Conservation (phyloP, 495 filamentous ascomycete genomes). For the Trichocladium uniseriatum region DNA sequence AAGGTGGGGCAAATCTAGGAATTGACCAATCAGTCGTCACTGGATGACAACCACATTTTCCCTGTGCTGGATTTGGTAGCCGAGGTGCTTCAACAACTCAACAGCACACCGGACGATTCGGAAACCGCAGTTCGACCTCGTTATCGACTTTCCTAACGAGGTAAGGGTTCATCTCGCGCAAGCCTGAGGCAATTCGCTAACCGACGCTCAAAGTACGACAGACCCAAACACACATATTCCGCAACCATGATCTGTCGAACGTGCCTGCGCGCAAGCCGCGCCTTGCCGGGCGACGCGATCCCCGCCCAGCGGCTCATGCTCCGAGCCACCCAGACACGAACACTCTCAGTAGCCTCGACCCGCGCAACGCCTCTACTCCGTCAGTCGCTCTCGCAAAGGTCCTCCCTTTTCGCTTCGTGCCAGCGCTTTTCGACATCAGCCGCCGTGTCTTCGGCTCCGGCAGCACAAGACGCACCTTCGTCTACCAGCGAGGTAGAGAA, state of each 20-base stretch:
- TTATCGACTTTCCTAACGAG: no score
- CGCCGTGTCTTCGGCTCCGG: not conserved
- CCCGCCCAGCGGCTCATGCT: not conserved
- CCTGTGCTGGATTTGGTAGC: no score
- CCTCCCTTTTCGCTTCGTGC: not conserved
- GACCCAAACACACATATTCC: no score
- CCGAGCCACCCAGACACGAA: not conserved
- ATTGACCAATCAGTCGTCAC: no score
- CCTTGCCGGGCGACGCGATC: not conserved
- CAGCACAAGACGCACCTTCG: not conserved
- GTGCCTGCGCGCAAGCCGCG: constrained; percentile 15
- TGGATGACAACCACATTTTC: no score
- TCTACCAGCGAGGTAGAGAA: constrained; percentile 19
- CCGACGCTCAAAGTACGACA: no score
- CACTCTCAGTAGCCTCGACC: not conserved
- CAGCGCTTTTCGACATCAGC: not conserved
- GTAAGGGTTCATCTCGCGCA: no score
- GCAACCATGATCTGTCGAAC: constrained; percentile 19
- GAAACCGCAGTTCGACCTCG: no score
- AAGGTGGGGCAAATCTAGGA: no score
- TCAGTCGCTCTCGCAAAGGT: not conserved
- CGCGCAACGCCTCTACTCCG: not conserved
- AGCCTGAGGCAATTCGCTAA: no score
- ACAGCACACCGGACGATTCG: no score
- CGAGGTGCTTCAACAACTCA: no score